Evolutionary conservation across 352 stramenopile genomes (phyloP).

Genomic region (Albugo laibachii): DNA sequence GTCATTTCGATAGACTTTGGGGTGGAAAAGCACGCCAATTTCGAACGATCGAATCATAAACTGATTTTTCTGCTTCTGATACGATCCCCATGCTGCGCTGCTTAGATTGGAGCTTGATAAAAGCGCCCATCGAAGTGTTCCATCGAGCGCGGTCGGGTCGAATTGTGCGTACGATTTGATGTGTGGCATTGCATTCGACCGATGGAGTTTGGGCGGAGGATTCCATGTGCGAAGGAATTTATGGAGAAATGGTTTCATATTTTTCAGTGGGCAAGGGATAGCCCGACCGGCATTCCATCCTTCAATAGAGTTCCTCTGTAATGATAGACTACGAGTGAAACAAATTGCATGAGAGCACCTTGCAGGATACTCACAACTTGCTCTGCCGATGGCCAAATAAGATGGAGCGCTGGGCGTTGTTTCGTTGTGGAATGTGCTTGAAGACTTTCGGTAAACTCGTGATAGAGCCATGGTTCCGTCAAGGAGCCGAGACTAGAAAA

Average conservation of each 20-base stretch:
- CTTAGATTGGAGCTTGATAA: slow-evolving; percentile 70
- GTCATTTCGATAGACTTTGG: slow-evolving; percentile 8
- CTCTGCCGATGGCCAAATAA: slow-evolving; percentile 64
- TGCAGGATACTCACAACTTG: slow-evolving; percentile 26
- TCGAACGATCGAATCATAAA: slow-evolving; percentile 75
- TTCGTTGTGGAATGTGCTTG: slow-evolving; percentile 14
- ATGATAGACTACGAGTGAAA: neutral
- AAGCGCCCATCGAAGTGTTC: slow-evolving; percentile 41
- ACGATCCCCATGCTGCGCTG: slow-evolving; percentile 53
- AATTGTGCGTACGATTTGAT: slow-evolving; percentile 67
- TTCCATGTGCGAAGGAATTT: slow-evolving; percentile 68
- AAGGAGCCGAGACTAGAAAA: slow-evolving; percentile 68
- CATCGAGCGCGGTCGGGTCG: slow-evolving; percentile 10
- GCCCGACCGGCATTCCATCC: slow-evolving; percentile 53
- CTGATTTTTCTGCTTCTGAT: slow-evolving; percentile 57
- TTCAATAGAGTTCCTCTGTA: slow-evolving; percentile 51
- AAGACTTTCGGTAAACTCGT: slow-evolving; percentile 43
- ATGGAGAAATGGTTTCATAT: slow-evolving; percentile 75
- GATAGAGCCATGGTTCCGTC: slow-evolving; percentile 67
- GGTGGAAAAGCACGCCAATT: slow-evolving; percentile 54
- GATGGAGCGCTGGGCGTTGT: slow-evolving; percentile 27
- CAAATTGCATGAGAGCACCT: neutral
- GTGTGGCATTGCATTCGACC: slow-evolving; percentile 64
- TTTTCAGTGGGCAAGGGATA: slow-evolving; percentile 59
- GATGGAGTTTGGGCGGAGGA: slow-evolving; percentile 24